Evolutionary conservation across 2,329 filamentous ascomycete species (phyloP).

Genomic region (Beauveria varroae): DNA sequence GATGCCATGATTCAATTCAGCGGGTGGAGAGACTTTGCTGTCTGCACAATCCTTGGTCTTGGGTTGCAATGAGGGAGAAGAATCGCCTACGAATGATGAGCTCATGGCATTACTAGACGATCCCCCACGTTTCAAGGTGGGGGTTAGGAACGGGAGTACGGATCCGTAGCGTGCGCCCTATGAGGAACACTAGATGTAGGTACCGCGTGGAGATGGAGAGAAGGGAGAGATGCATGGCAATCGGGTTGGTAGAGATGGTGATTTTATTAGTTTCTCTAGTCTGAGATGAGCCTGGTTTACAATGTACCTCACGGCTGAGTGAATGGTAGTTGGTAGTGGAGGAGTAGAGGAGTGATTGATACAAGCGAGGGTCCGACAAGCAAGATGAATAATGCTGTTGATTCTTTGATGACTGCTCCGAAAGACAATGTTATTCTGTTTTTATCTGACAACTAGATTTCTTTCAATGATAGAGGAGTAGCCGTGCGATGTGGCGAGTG

Average conservation of each 20-base stretch:
- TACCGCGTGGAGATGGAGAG: neutral
- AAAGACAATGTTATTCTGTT: no score
- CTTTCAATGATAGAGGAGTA: neutral
- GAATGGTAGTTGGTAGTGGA: neutral
- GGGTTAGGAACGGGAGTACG: neutral
- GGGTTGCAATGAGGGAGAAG: neutral
- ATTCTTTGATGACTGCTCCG: no score
- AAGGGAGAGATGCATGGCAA: neutral
- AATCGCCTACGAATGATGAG: neutral
- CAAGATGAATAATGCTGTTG: neutral
- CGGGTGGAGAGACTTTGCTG: neutral
- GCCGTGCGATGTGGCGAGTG: neutral
- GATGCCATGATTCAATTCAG: neutral
- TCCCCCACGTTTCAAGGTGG: slow-evolving; percentile 1
- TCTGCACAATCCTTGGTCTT: neutral
- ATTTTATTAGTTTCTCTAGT: neutral
- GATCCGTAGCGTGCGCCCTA: slow-evolving; percentile 1
- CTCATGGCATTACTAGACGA: neutral
- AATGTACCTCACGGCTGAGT: neutral
- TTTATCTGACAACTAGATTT: no score
- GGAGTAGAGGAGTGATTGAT: neutral
- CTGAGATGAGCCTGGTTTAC: neutral
- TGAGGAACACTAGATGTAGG: neutral
- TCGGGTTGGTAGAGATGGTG: neutral
- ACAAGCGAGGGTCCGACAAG: neutral